Percentiles rank a stretch among this genome's conserved stretches.
Evolutionary conservation across 108 stramenopile species (phyloP).

Genomic region (Pelagomonas calceolata): DNA sequence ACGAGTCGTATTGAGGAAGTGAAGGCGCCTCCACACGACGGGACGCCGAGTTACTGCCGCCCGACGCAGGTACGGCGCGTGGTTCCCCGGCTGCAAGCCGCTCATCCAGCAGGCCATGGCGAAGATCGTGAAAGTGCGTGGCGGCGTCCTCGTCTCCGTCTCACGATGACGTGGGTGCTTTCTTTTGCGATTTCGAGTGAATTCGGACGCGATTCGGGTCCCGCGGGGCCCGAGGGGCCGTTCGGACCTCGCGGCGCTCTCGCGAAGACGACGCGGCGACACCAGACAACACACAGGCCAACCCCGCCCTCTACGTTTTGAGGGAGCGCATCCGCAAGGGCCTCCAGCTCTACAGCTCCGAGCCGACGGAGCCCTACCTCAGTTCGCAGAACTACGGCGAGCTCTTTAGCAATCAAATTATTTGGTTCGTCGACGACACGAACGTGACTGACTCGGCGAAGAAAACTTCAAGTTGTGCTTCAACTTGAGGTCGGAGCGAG

Average conservation of each 20-base stretch:
- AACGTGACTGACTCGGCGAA: too few relatives aligned
- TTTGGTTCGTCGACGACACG: slow-evolving; percentile 99
- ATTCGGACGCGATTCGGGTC: too few relatives aligned
- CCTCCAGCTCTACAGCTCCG: slow-evolving; percentile 93
- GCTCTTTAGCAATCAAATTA: slow-evolving; percentile 93
- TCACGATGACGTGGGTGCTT: too few relatives aligned
- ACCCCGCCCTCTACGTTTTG: slow-evolving; percentile 97
- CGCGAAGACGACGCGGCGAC: neutral
- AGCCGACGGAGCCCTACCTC: slow-evolving; percentile 98
- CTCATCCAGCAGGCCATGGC: slow-evolving; percentile 97
- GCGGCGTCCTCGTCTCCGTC: too few relatives aligned
- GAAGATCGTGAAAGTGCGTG: slow-evolving; percentile 99
- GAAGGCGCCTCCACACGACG: too few relatives aligned
- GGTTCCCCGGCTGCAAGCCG: slow-evolving; percentile 95
- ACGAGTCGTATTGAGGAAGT: too few relatives aligned
- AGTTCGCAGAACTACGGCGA: slow-evolving; percentile 98
- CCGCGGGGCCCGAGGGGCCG: too few relatives aligned
- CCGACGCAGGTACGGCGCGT: slow-evolving; percentile 96
- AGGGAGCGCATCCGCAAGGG: slow-evolving; percentile 98
- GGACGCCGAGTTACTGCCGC: too few relatives aligned
- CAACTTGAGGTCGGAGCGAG: too few relatives aligned
- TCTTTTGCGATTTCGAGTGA: too few relatives aligned
- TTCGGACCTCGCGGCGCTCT: neutral
- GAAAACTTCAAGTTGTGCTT: too few relatives aligned
- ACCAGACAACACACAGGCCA: too few relatives aligned